Base-by-base conservation (phyloP, 129 eudicot species). In the Helianthus tuberosus region DNA sequence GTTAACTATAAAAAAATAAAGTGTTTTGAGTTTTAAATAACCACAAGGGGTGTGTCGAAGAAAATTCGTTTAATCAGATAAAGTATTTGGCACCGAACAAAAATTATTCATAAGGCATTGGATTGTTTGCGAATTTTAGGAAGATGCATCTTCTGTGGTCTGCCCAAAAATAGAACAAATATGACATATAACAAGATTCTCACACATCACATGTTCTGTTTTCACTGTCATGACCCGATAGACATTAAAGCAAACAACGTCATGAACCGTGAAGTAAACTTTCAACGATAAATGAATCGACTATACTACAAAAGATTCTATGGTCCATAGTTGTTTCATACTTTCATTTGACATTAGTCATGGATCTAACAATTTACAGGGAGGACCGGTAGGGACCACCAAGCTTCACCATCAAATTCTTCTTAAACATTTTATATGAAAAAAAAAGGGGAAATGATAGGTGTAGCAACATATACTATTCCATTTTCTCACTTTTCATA, bases 301-400 rank as follows among this genome's bases (percentile, higher is more conserved):
- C 27, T 13, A 13, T 9, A 38, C 64, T 20, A 39, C 44, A 17
- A 35, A 17, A 51, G 44, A 38, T 64, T 44, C 64, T 38, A 16
- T 2, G 54, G 54, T 36, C 51, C 39, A 51, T 64, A 47, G 69
- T 11, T 11, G 7, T 74, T 59, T 73, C 68, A 46, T 73, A 44
- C 17, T 74, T 59, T 73, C 68, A 46, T 73, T 73, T n/a, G 35
- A 20, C 59, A 27, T 74, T 14, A 50, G 72, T 64, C 50, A 64
- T 15, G 1, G 25, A 74, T 62, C 51, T 60, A 23, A 27, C 14
- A 20, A 57, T 13, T 6, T 41, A 23, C 44, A 23, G 14, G n/a
- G 29, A 3, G 4, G 32, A 17, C 27, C 52, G 4, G 13, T 20
- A 20, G 23, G 23, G 15, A 59, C 62, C 5, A 20, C 11, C 62